Conservation (phyloP, 1,284 basidiomycete genomes). For the Athelia psychrophila region DNA sequence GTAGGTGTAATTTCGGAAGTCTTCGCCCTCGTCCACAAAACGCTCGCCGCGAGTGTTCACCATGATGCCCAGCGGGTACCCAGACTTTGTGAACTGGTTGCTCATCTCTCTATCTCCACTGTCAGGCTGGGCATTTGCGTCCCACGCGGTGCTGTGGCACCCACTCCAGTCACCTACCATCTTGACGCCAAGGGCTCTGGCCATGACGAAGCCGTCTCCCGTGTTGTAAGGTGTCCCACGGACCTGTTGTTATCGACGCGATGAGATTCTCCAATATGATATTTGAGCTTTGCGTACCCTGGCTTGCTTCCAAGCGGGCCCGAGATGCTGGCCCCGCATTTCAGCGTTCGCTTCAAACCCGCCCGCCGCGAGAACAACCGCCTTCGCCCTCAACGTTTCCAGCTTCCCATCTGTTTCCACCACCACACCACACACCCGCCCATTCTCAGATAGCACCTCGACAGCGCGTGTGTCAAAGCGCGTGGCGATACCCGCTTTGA, state of each 20-base stretch:
- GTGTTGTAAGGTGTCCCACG: slow-evolving; percentile 69
- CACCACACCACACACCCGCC: slow-evolving; percentile 59
- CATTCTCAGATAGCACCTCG: slow-evolving; percentile 50
- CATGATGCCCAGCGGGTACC: slow-evolving; percentile 70
- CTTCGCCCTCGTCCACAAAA: slow-evolving; percentile 69
- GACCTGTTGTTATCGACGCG: too few relatives aligned
- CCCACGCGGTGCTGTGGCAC: slow-evolving; percentile 72
- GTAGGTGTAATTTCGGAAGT: slow-evolving; percentile 71
- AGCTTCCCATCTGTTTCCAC: too few relatives aligned
- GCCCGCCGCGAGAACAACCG: too few relatives aligned
- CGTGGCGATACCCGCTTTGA: slow-evolving; percentile 45
- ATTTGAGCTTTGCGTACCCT: too few relatives aligned
- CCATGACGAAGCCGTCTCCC: slow-evolving; percentile 59
- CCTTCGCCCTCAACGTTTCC: too few relatives aligned
- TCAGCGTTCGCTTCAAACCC: too few relatives aligned
- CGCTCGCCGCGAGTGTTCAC: slow-evolving; percentile 52
- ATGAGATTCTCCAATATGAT: too few relatives aligned
- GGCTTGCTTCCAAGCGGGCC: too few relatives aligned
- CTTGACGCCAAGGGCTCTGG: slow-evolving; percentile 48
- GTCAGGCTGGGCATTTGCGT: slow-evolving; percentile 52
- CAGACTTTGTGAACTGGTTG: slow-evolving; percentile 71
- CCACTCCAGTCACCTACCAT: slow-evolving; percentile 56
- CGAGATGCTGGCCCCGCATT: too few relatives aligned
- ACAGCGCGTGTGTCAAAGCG: slow-evolving; percentile 54
- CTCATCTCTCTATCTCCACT: slow-evolving; percentile 53